These are phyloP conservation scores for Jimgerdemannia flammicorona DNA, from an alignment of 192 early-diverging fungal species.

Conservation along the genomic window DNA sequence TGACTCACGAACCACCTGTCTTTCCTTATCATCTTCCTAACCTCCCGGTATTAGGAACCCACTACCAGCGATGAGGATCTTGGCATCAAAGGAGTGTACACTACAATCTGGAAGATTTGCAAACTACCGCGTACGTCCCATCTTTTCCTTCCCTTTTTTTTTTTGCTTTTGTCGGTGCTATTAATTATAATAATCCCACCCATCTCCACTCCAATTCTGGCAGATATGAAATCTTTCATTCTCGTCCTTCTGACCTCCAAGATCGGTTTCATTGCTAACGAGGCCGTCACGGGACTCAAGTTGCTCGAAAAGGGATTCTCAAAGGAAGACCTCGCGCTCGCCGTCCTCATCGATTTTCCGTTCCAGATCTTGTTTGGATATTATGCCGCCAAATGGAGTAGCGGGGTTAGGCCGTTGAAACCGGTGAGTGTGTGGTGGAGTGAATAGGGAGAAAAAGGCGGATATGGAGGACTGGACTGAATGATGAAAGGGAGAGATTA, in stretches of 20 bases:
- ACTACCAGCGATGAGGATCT: constrained; percentile 47
- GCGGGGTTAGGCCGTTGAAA: constrained; percentile 74
- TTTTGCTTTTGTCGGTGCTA: not conserved
- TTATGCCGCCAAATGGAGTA: constrained; percentile 95
- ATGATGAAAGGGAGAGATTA: not conserved
- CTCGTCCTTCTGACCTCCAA: constrained; percentile 80
- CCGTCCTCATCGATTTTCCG: constrained; percentile 94
- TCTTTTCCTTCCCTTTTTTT: not conserved
- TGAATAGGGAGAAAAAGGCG: not conserved
- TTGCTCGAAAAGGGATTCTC: constrained; percentile 91
- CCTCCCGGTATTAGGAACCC: constrained; percentile 2
- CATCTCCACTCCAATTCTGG: not conserved
- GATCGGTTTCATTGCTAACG: constrained; percentile 95
- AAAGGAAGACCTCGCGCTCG: constrained; percentile 92
- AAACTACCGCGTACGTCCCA: constrained; percentile 69
- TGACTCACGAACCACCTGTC: not conserved
- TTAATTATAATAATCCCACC: not conserved
- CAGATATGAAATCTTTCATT: constrained; percentile 86
- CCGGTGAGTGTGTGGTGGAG: constrained; percentile 54
- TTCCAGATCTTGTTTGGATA: constrained; percentile 97
- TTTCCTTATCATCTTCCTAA: not conserved
- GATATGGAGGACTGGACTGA: not conserved
- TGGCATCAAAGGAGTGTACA: constrained; percentile 70
- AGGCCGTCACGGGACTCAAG: constrained; percentile 91
- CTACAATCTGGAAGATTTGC: constrained; percentile 87